phyloP scores from a whole-genome alignment of 2,329 filamentous ascomycete genomes.

The Calonectria hongkongensis region DNA sequence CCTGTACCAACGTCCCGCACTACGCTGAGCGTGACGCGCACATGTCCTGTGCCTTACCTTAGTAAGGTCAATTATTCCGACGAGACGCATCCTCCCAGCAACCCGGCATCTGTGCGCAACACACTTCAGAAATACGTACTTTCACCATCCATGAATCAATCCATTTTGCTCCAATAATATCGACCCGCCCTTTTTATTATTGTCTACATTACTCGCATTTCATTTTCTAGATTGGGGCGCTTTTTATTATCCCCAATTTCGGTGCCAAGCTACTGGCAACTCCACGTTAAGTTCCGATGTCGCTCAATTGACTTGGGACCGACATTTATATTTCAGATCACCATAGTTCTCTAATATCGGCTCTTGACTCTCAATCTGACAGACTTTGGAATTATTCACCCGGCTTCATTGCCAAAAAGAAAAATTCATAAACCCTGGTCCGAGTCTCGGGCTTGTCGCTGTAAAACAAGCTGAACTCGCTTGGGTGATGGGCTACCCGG shows the following conservation, averaged over 20 bases:
- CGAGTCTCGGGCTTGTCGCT: neutral
- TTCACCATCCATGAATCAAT: neutral
- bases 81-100: slow-evolving; percentile 11
- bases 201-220: neutral
- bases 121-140: neutral
- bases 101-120: slow-evolving; percentile 17
- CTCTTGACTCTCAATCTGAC: neutral
- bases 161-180: neutral
- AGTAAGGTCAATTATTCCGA: slow-evolving; percentile 16
- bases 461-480: neutral
- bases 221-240: neutral
- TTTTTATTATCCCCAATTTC: no score
- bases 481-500: slow-evolving; percentile 12
- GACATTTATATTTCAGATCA: neutral
- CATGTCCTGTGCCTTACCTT: slow-evolving; percentile 5
- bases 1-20: slow-evolving; percentile 16
- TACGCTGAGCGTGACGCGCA: slow-evolving; percentile 8
- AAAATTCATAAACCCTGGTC: neutral
- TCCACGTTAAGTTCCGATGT: slow-evolving; percentile 11
- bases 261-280: neutral
- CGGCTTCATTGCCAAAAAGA: neutral
- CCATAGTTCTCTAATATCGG: neutral
- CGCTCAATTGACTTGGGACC: slow-evolving; percentile 5
- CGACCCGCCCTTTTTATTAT: neutral
- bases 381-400: neutral